Conservation (phyloP, 352 stramenopile species). For the Phytophthora multivora region DNA sequence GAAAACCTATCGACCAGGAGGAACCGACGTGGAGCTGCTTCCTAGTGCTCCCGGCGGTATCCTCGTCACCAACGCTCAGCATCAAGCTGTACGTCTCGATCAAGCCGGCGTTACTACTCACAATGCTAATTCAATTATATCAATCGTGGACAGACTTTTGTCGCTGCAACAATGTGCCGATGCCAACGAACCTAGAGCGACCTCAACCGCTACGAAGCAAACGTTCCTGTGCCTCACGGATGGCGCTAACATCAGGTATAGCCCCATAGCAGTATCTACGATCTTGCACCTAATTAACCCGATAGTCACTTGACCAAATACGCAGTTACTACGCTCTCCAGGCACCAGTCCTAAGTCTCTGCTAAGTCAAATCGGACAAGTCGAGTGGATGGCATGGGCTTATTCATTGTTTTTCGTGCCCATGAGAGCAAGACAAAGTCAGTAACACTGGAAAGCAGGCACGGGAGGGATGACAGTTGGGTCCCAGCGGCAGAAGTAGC, state of each 20-base stretch:
- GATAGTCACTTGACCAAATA: too few species aligned
- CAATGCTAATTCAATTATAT: not conserved
- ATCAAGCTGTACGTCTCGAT: constrained; percentile 40
- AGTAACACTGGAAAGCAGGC: constrained; percentile 76
- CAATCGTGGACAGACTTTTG: constrained; percentile 28
- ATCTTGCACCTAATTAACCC: not conserved
- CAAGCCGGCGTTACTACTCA: not conserved
- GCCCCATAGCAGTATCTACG: not conserved
- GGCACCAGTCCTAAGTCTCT: too few species aligned
- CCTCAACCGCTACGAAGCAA: constrained; percentile 12
- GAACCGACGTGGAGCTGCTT: constrained; percentile 37
- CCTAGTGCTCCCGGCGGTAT: constrained; percentile 39
- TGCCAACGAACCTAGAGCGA: constrained; percentile 13
- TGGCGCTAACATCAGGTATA: constrained; percentile 54
- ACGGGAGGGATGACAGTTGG: constrained; percentile 77
- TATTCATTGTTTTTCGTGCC: not conserved
- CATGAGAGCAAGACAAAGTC: constrained; percentile 10
- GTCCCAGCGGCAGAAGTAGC: constrained; percentile 88
- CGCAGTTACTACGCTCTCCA: too few species aligned
- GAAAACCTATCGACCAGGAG: constrained; percentile 3
- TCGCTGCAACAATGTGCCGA: constrained; percentile 41
- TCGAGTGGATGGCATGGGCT: not conserved
- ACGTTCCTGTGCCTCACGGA: constrained; percentile 58
- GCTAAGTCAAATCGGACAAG: too few species aligned
- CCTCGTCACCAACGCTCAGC: constrained; percentile 30